A percentile compares a stretch with the other conserved stretches of the same genome.
Evolutionary conservation across 768 basidiomycete species (phyloP).

Genomic region (Punctularia strigosozonata): DNA sequence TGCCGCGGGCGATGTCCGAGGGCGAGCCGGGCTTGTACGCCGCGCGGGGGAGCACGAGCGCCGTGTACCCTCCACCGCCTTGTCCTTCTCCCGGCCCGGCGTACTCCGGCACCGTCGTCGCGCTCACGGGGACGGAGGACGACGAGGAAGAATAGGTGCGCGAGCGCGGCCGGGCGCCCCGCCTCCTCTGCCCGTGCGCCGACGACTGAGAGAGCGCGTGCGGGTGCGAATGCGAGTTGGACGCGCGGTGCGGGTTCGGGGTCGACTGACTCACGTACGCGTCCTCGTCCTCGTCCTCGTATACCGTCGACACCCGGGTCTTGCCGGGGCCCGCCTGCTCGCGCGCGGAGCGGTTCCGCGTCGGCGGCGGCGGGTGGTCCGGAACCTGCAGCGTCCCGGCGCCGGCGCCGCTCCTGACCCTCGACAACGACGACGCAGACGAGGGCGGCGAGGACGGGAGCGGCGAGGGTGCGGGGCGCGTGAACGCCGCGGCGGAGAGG

Average conservation of each 20-base stretch:
- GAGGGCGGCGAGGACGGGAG: too few relatives aligned
- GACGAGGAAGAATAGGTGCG: constrained; percentile 11
- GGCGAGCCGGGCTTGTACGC: constrained; percentile 27
- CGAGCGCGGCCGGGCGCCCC: constrained; percentile 13
- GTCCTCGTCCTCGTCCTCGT: not conserved
- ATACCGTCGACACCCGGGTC: not conserved
- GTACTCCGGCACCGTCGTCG: too few relatives aligned
- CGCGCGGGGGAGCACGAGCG: constrained; percentile 33
- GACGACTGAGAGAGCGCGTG: constrained; percentile 9
- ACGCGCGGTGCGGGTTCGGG: not conserved
- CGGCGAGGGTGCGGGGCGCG: too few relatives aligned
- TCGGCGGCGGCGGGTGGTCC: constrained; percentile 6
- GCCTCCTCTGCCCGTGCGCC: constrained; percentile 12
- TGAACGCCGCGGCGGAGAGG: too few relatives aligned
- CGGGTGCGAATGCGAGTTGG: not conserved
- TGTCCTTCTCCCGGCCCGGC: too few relatives aligned
- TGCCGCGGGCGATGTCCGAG: constrained; percentile 29
- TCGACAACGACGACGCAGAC: too few relatives aligned
- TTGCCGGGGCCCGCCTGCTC: constrained; percentile 1
- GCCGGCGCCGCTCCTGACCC: too few relatives aligned
- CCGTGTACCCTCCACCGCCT: constrained; percentile 23
- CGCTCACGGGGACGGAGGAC: too few relatives aligned
- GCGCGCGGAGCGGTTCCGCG: constrained; percentile 2
- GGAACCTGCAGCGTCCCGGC: too few relatives aligned
- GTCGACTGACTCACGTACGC: not conserved